Conservation (phyloP, 768 basidiomycete genomes). For the Saitozyma podzolica region DNA sequence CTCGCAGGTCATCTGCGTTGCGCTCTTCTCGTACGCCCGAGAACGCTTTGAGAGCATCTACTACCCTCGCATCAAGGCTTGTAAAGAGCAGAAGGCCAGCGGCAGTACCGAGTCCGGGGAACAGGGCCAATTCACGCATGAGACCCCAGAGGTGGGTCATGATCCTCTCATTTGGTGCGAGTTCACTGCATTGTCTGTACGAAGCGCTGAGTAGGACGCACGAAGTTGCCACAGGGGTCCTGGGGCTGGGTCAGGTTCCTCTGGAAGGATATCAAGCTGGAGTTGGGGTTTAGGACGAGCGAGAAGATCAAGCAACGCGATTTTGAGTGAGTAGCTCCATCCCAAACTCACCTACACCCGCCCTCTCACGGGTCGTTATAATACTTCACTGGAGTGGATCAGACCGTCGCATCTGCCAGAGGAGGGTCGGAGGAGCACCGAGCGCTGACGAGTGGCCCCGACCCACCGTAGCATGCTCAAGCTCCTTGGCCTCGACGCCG, state of each 20-base stretch:
- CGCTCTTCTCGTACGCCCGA: slow-evolving; percentile 23
- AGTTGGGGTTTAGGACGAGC: slow-evolving; percentile 12
- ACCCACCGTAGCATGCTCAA: not conserved
- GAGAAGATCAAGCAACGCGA: slow-evolving; percentile 8
- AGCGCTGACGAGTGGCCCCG: too few relatives aligned
- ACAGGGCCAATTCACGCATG: slow-evolving; percentile 2
- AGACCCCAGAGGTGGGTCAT: slow-evolving; percentile 5
- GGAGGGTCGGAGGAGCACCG: too few relatives aligned
- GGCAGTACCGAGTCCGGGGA: slow-evolving; percentile 1
- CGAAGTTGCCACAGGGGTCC: not conserved
- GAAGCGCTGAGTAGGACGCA: not conserved
- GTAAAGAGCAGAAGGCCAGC: slow-evolving; percentile 8
- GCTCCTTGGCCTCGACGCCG: slow-evolving; percentile 82
- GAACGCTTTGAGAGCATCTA: slow-evolving; percentile 19
- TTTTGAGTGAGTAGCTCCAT: slow-evolving; percentile 13
- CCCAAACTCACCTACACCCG: too few relatives aligned
- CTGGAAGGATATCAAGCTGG: slow-evolving; percentile 19
- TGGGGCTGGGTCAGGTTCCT: slow-evolving; percentile 20
- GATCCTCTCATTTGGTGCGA: too few relatives aligned
- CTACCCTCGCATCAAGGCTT: slow-evolving; percentile 19
- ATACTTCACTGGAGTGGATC: too few relatives aligned
- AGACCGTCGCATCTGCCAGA: too few relatives aligned
- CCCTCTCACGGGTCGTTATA: too few relatives aligned
- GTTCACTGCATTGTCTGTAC: not conserved
- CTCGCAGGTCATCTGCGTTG: slow-evolving; percentile 19